Evolutionary conservation across 768 basidiomycete genomes (phyloP), one percentile per base, ranked within the genome.

Genomic region (Tremella mesenterica): DNA sequence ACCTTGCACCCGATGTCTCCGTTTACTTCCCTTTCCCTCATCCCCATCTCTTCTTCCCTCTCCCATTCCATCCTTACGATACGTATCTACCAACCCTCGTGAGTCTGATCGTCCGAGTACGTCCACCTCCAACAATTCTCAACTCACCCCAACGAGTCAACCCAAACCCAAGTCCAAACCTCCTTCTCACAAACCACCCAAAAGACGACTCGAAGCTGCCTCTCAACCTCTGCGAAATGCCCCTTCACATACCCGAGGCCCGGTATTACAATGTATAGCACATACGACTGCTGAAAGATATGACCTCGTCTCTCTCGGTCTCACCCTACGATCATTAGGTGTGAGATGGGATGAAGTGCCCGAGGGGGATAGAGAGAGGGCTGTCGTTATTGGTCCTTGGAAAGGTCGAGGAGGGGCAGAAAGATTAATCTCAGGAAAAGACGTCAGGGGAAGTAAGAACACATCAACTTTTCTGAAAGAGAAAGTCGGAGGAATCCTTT

Each of bases 241-340:
- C 60, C 87, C 86, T 9, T 90, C 86, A 3, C 85, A 86, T 6
- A 91, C 90, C 9, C 80, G 86, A 39, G 81, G 86, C 39, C 79
- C 83, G 28, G 90, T 92, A 47, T 80, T 83, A 49, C 76, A 85
- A 13, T 83, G 92, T 10, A 82, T 86, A 52, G 91, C 90, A 0
- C 79, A 89, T 48, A 83, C 89, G 1, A 92, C 91, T 0, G 85
- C 89, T 0, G 88, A 92, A 64, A 81, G 84, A 33, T 93, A 88
- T 65, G 69, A 84, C 30, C 79, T 90, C 3, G 77, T 80, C 2
- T 80, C 81, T 20, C 75, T 92, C 9, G 65, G 64, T 20, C 36
- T 52, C n/a, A 57, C 65, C 18, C 61, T 73, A 27, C 54, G 63
- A 10, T 25, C 46, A 3, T 50, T 66, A 16, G 68, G 66, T 2